phyloP scores from a whole-genome alignment of 208 protist genomes.

The Leishmania braziliensis region DNA sequence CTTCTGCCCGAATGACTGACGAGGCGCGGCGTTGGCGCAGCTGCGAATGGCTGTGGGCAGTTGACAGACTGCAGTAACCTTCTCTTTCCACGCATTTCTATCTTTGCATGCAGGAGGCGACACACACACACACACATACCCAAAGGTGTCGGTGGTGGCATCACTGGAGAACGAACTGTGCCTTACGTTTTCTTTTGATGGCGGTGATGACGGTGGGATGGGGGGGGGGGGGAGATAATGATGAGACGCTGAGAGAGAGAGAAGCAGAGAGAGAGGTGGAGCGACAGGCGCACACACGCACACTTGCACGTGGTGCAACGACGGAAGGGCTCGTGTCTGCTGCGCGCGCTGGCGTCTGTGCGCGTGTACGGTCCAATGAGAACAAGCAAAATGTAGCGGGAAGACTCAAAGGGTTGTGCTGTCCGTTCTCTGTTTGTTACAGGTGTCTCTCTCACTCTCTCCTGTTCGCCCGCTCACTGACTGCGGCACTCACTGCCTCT shows the following conservation, averaged over 20 bases:
- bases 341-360: not conserved
- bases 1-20: not conserved
- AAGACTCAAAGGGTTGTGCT: not conserved
- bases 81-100: not conserved
- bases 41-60: not conserved
- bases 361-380: not conserved
- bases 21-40: not conserved
- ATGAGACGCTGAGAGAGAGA: not conserved
- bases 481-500: not conserved
- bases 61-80: not conserved
- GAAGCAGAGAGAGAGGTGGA: not conserved
- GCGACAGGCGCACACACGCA: not conserved
- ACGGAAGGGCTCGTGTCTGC: not conserved
- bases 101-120: not conserved
- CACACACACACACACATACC: not conserved
- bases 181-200: not conserved
- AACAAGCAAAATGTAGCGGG: not conserved
- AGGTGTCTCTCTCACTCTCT: not conserved
- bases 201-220: not conserved
- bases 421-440: not conserved
- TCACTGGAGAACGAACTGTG: not conserved
- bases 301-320: not conserved
- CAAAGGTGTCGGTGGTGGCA: not conserved
- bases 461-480: not conserved
- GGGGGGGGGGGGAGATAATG: not conserved